Evolutionary conservation across 345 rosid genomes (phyloP).

Genomic region (Bruguiera sexangula): DNA sequence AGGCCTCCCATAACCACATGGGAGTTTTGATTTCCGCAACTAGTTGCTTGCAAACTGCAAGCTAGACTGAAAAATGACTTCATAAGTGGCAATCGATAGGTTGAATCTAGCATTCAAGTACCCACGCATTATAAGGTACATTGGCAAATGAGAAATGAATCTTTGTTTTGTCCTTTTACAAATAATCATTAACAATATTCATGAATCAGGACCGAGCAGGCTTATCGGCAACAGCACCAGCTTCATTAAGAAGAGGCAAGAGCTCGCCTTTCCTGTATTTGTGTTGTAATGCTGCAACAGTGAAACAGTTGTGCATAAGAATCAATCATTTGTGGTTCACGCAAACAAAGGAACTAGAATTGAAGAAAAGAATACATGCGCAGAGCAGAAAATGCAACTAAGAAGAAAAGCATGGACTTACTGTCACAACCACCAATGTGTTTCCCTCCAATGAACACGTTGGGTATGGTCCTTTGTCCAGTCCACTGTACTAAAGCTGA

Average conservation of each 20-base stretch:
- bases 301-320: not conserved
- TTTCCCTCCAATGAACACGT: constrained; percentile 63
- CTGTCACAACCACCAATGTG: constrained; percentile 72
- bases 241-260: constrained; percentile 52
- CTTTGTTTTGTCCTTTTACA: not conserved
- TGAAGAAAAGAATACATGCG: not conserved
- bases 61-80: no score
- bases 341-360: not conserved
- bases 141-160: not conserved
- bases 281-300: constrained; percentile 45
- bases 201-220: constrained; percentile 40
- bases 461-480: constrained; percentile 58
- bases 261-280: constrained; percentile 52
- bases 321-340: not conserved
- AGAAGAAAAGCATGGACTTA: constrained; percentile 12
- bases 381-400: not conserved
- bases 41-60: no score
- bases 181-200: not conserved
- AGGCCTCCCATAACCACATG: no score
- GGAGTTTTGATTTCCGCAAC: no score
- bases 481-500: constrained; percentile 58
- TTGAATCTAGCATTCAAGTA: no score
- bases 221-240: constrained; percentile 48
- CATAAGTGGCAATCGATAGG: no score
- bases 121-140: not conserved